phyloP scores from a whole-genome alignment of 2,329 filamentous ascomycete genomes.

The Trichoderma citrinoviride region DNA sequence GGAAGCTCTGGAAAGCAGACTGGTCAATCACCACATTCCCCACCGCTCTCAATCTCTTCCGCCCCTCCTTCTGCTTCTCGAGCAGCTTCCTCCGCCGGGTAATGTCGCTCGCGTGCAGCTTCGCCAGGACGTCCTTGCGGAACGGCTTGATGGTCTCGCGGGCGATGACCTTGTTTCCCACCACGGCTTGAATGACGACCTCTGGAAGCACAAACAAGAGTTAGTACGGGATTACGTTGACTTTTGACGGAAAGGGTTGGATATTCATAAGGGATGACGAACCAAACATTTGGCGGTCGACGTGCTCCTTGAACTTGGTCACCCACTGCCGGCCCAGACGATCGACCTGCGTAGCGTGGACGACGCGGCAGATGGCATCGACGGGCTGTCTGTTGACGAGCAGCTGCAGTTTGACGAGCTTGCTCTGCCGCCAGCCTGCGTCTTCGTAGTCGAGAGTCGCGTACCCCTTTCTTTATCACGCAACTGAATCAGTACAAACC shows the following conservation, averaged over 20 bases:
- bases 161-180: constrained; percentile 78
- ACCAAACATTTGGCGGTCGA: constrained; percentile 90
- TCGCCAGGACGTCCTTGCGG: constrained; percentile 89
- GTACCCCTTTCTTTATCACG: constrained; percentile 70
- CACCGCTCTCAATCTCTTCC: constrained; percentile 79
- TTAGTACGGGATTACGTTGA: background rate
- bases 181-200: constrained; percentile 88
- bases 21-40: constrained; percentile 97
- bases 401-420: constrained; percentile 84
- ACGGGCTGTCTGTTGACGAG: constrained; percentile 92
- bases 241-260: background rate
- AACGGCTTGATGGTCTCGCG: constrained; percentile 96
- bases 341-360: constrained; percentile 79
- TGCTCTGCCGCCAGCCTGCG: constrained; percentile 76
- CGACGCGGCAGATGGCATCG: constrained; percentile 87
- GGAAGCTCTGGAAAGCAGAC: constrained; percentile 89
- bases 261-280: background rate
- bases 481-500: background rate
- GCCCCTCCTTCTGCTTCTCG: constrained; percentile 94
- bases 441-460: constrained; percentile 97
- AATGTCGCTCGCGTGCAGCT: constrained; percentile 89
- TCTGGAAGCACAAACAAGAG: constrained; percentile 46
- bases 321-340: constrained; percentile 85
- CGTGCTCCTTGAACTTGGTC: constrained; percentile 93
- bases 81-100: constrained; percentile 78